A percentile compares a stretch with the other conserved stretches of the same genome.
phyloP scores from a whole-genome alignment of 139 green algal species.

The Picochlorum sp. region DNA sequence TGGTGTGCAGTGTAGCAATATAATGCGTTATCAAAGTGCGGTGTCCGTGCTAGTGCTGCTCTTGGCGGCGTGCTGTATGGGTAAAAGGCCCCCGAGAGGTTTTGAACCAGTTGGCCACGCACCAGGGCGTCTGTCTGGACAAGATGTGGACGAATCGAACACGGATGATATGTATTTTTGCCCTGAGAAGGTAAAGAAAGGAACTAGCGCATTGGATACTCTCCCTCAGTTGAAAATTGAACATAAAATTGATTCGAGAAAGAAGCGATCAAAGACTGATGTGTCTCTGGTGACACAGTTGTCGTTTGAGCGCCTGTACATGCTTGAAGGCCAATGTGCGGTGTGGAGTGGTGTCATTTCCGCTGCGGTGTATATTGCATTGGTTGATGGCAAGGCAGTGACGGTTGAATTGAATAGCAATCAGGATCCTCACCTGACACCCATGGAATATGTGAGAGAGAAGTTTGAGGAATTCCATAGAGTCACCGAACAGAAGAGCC shows the following conservation, averaged over 20 bases:
- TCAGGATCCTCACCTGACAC: conserved; percentile 29
- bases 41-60: no score
- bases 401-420: conserved; percentile 33
- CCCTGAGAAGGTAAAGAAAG: conserved; percentile 7
- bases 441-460: conserved; percentile 14
- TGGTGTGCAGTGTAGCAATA: no score
- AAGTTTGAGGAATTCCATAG: conserved; percentile 36
- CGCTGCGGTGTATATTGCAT: conserved; percentile 40
- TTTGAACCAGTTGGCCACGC: no score
- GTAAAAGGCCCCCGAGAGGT: no score
- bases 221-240: conserved; percentile 32
- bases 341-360: conserved; percentile 42
- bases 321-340: conserved; percentile 45
- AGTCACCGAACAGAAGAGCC: conserved; percentile 25
- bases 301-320: conserved; percentile 36
- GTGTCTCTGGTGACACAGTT: conserved; percentile 38
- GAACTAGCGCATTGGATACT: conserved; percentile 7
- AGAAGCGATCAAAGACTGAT: conserved; percentile 16
- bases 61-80: no score
- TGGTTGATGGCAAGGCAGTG: conserved; percentile 28
- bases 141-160: conserved; percentile 2
- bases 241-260: conserved; percentile 13
- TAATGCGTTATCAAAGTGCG: no score
- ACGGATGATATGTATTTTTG: conserved; percentile 23
- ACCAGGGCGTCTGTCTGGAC: neutral